Evolutionary conservation across 1,284 basidiomycete species (phyloP).

Genomic region (Ceratobasidium sp.): DNA sequence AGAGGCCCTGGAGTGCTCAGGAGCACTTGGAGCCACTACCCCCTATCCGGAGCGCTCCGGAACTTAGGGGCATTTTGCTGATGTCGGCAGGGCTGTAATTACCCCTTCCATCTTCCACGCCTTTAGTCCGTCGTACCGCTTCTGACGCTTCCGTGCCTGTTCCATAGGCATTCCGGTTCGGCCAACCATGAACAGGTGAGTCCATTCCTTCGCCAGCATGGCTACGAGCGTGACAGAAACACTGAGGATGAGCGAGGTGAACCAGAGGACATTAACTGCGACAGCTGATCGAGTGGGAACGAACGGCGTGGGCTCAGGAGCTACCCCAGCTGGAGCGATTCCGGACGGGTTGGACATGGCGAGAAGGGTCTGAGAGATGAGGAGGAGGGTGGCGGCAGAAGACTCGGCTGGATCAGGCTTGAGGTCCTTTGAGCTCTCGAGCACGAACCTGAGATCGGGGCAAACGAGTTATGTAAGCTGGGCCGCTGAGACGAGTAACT

Average conservation of each 20-base stretch:
- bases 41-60: too few relatives aligned
- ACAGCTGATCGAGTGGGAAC: neutral
- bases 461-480: neutral
- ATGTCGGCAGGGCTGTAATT: neutral
- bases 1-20: too few relatives aligned
- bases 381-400: neutral
- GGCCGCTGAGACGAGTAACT: too few relatives aligned
- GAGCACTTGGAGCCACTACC: too few relatives aligned
- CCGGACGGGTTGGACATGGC: neutral
- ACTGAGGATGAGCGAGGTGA: slow-evolving; percentile 15
- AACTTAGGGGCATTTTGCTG: too few relatives aligned
- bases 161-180: neutral
- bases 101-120: slow-evolving; percentile 6
- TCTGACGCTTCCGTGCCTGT: neutral
- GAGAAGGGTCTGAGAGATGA: neutral
- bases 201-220: slow-evolving; percentile 29
- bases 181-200: slow-evolving; percentile 11
- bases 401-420: slow-evolving; percentile 15
- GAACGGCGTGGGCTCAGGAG: neutral
- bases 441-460: neutral
- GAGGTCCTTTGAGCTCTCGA: slow-evolving; percentile 9
- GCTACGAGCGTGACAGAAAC: slow-evolving; percentile 3
- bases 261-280: slow-evolving; percentile 2
- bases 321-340: neutral
- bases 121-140: slow-evolving; percentile 7